Base-by-base conservation (phyloP, 2,329 filamentous ascomycete species). In the Curvularia eragrostidis region DNA sequence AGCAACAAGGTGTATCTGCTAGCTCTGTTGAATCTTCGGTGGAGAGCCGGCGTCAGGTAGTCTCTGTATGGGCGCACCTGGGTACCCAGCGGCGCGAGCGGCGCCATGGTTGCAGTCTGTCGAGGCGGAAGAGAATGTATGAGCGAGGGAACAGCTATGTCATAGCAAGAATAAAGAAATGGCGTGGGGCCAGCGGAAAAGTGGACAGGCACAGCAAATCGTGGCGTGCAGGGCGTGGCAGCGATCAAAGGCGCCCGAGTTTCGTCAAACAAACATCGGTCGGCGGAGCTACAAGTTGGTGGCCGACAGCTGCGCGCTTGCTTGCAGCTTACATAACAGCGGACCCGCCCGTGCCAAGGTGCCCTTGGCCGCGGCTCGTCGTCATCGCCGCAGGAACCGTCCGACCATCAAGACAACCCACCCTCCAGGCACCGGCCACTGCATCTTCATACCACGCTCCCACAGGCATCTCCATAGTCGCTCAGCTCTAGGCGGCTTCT, bases 21-120 rank as follows among this genome's bases (percentile, higher is more conserved):
- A 12, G 91, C 92, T 62, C 88, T 88, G 48, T 90, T 89, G 78
- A 97, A 98, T 70, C 93, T 87, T 70, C 91, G 85, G 77, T 98
- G 94, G 63, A 97, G 82, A 51, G 90, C 89, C 48, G 94, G 93
- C 61, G 94, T 96, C 67, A 97, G 81, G 77, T 96, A 96, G 80
- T 97, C 91, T 82, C 92, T 90, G 79, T 97, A 96, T 76, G 85
- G 83, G 82, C 87, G 79, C 80, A 83, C 74, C 78, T 81, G 72
- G n/a, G 59, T 60, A 41, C 65, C 67, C n/a, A 68, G 55, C 43
- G 61, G 52, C 55, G 61, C 57, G 43, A 63, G 61, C 50, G 71
- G 61, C 49, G 71, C 64, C 73, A 75, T 75, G 51, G 52, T 60
- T 54, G 57, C 47, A 55, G 19, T 23, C 41, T 18, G 30, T 48